Evolutionary conservation across 2,329 filamentous ascomycete species (phyloP).

Genomic region (Arthrobotrys entomopaga): DNA sequence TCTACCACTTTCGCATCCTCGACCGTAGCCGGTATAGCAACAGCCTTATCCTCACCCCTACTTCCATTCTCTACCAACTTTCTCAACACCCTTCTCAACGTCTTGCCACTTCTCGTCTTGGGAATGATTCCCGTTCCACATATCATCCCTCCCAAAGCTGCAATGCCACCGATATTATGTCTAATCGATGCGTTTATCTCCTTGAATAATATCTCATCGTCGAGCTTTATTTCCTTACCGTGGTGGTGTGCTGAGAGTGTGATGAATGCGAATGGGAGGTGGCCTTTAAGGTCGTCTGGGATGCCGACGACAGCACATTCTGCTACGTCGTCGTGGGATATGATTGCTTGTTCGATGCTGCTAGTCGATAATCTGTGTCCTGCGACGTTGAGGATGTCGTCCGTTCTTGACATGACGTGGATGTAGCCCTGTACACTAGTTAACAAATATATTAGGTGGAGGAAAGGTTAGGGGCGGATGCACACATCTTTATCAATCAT

Average conservation of each 20-base stretch:
- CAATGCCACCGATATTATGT: slow-evolving; percentile 85
- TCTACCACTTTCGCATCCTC: slow-evolving; percentile 81
- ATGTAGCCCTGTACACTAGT: slow-evolving; percentile 65
- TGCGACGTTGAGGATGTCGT: slow-evolving; percentile 96
- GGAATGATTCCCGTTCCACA: slow-evolving; percentile 85
- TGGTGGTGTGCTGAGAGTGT: slow-evolving; percentile 67
- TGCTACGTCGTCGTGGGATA: slow-evolving; percentile 79
- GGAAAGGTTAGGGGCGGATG: background rate
- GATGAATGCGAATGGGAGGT: slow-evolving; percentile 90
- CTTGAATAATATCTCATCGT: slow-evolving; percentile 58
- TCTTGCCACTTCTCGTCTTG: slow-evolving; percentile 92
- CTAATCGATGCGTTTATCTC: slow-evolving; percentile 80
- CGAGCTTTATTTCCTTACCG: slow-evolving; percentile 27
- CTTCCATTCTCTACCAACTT: slow-evolving; percentile 86
- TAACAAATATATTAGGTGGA: background rate
- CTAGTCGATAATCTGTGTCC: slow-evolving; percentile 90
- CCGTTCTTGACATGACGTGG: slow-evolving; percentile 72
- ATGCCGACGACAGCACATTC: slow-evolving; percentile 89
- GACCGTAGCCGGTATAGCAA: slow-evolving; percentile 82
- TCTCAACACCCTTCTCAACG: slow-evolving; percentile 79
- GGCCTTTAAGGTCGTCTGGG: slow-evolving; percentile 86
- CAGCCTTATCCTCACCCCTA: slow-evolving; percentile 75
- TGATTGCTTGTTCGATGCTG: slow-evolving; percentile 89
- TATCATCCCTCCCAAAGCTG: slow-evolving; percentile 84
- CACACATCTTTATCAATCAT: slow-evolving; percentile 77